Percentiles rank a stretch among this genome's conserved stretches.
Evolutionary conservation across 495 filamentous ascomycete species (phyloP).

Genomic region (Hapsidospora chrysogenum): DNA sequence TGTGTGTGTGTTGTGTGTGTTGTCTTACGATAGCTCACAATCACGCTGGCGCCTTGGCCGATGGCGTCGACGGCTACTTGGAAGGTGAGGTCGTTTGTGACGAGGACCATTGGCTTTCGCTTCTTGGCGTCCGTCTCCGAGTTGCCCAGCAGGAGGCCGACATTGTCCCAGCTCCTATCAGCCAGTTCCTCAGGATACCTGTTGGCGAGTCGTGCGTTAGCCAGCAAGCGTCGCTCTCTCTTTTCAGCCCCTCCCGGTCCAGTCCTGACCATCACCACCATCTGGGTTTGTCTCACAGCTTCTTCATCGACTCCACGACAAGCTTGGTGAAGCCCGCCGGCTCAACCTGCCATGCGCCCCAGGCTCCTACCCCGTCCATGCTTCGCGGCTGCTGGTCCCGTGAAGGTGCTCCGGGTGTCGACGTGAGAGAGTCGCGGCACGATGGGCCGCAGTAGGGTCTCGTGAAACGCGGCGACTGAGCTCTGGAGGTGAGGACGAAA

Average conservation of each 20-base stretch:
- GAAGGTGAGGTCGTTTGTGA: conserved; percentile 82
- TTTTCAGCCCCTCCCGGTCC: too few relatives aligned
- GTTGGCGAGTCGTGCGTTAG: too few relatives aligned
- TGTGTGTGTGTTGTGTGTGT: background rate
- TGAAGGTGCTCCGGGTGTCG: too few relatives aligned
- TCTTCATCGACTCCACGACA: conserved; percentile 67
- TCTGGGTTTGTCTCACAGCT: too few relatives aligned
- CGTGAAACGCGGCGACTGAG: too few relatives aligned
- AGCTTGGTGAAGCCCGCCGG: conserved; percentile 48
- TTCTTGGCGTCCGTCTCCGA: conserved; percentile 3
- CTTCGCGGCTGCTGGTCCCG: too few relatives aligned
- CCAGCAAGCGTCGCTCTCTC: too few relatives aligned
- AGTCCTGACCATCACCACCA: too few relatives aligned
- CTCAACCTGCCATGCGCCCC: conserved; percentile 4
- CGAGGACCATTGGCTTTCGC: conserved; percentile 34
- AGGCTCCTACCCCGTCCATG: conserved; percentile 1
- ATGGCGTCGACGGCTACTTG: conserved; percentile 90
- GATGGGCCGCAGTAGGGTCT: too few relatives aligned
- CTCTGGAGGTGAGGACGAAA: too few relatives aligned
- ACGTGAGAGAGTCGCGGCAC: too few relatives aligned
- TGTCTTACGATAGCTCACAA: conserved; percentile 73
- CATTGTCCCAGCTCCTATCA: conserved; percentile 88
- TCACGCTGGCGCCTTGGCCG: conserved; percentile 49
- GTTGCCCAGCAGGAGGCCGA: conserved; percentile 21
- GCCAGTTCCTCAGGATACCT: conserved; percentile 84